Evolutionary conservation across 2,329 filamentous ascomycete genomes (phyloP).

Genomic region (Simplicillium sp.): DNA sequence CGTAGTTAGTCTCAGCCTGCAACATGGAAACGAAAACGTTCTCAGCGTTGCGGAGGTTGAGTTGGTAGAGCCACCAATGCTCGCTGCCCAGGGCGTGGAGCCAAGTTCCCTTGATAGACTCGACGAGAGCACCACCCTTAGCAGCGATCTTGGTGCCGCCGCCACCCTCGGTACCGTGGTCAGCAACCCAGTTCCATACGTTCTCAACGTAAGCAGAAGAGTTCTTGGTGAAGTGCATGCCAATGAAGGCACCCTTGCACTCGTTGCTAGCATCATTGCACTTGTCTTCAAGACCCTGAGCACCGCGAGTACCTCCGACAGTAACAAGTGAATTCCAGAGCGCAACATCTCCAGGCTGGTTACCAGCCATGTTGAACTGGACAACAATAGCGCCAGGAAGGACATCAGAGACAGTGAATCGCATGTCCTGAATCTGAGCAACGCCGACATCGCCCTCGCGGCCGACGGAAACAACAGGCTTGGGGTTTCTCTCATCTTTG

Average conservation of each 20-base stretch:
- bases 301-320: constrained; percentile 32
- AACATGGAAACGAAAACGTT: constrained; percentile 41
- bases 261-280: constrained; percentile 21
- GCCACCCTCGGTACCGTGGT: constrained; percentile 37
- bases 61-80: constrained; percentile 50
- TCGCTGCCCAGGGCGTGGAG: constrained; percentile 37
- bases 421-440: constrained; percentile 41
- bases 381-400: constrained; percentile 28
- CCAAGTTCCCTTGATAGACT: constrained; percentile 42
- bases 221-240: constrained; percentile 35
- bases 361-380: constrained; percentile 39
- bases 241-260: constrained; percentile 36
- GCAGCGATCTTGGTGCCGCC: constrained; percentile 34
- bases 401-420: constrained; percentile 37
- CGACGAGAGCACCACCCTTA: constrained; percentile 37
- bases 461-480: constrained; percentile 22
- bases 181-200: constrained; percentile 29
- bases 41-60: constrained; percentile 38
- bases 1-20: constrained; percentile 43
- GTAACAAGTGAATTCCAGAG: constrained; percentile 36
- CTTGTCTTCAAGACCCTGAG: constrained; percentile 25
- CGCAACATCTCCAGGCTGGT: constrained; percentile 35
- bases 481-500: constrained; percentile 35
- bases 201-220: constrained; percentile 6
- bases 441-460: constrained; percentile 33